These are phyloP conservation scores for Fragaria iinumae DNA, from an alignment of 306 rosid species.

Conservation along the genomic window DNA sequence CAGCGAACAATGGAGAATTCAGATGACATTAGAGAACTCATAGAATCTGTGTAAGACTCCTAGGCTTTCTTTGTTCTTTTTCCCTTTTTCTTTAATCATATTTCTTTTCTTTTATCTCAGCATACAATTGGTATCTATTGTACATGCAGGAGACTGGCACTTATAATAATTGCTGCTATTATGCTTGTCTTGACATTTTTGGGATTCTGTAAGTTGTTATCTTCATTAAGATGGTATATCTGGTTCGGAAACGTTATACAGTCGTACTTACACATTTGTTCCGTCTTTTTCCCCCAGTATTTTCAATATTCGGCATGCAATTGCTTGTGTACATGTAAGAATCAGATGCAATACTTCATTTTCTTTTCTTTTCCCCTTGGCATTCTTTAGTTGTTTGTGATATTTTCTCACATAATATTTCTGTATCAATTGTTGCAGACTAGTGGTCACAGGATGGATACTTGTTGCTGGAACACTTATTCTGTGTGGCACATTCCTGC, in stretches of 20 bases:
- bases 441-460: slow-evolving; percentile 61
- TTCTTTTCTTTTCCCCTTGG: background rate
- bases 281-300: slow-evolving; percentile 43
- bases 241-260: slow-evolving; percentile 2
- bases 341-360: background rate
- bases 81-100: background rate
- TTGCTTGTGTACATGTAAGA: slow-evolving; percentile 51
- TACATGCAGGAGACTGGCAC: slow-evolving; percentile 43
- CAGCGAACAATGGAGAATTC: slow-evolving; percentile 28
- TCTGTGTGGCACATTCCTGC: slow-evolving; percentile 39
- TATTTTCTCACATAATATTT: slow-evolving; percentile 2
- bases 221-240: slow-evolving; percentile 12
- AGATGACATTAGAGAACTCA: slow-evolving; percentile 42
- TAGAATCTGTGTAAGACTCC: slow-evolving; percentile 39
- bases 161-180: slow-evolving; percentile 46
- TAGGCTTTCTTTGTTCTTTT: background rate
- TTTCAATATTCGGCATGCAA: slow-evolving; percentile 55
- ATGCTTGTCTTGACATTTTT: slow-evolving; percentile 53
- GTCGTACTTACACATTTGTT: slow-evolving; percentile 16
- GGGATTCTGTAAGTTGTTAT: slow-evolving; percentile 52
- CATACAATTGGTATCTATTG: slow-evolving; percentile 2
- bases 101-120: background rate
- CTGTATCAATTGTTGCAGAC: slow-evolving; percentile 37
- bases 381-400: background rate
- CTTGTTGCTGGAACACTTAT: slow-evolving; percentile 47